These are phyloP conservation scores for Suillus americanus DNA, from an alignment of 768 basidiomycete species.

Conservation along the genomic window DNA sequence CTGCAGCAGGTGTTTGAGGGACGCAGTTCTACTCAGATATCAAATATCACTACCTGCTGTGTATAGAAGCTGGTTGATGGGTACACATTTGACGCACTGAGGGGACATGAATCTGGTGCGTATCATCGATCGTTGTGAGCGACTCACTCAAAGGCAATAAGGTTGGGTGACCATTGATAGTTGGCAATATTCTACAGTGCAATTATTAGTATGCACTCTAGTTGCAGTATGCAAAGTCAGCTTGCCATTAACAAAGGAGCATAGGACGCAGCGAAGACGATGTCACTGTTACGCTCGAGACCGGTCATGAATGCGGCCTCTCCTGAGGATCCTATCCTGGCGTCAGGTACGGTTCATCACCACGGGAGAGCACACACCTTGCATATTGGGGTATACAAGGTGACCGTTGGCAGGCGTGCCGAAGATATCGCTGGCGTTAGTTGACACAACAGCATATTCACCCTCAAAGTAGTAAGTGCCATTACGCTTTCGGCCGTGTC, in stretches of 20 bases:
- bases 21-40: not conserved
- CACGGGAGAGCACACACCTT: conserved; percentile 36
- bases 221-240: not conserved
- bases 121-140: not conserved
- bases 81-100: conserved; percentile 52
- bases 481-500: conserved; percentile 42
- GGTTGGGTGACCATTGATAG: conserved; percentile 64
- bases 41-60: conserved; percentile 45
- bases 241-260: conserved; percentile 55
- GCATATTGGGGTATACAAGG: conserved; percentile 54
- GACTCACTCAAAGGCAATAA: conserved; percentile 60
- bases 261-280: conserved; percentile 63
- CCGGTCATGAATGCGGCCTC: conserved; percentile 75
- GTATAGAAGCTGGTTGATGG: conserved; percentile 64
- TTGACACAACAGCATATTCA: conserved; percentile 60
- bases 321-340: conserved; percentile 42
- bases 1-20: conserved; percentile 30
- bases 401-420: conserved; percentile 46
- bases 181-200: conserved; percentile 45
- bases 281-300: conserved; percentile 58
- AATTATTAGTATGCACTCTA: conserved; percentile 4
- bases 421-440: conserved; percentile 48
- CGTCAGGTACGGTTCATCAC: not conserved
- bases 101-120: not conserved
- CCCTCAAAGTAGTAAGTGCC: conserved; percentile 62